These are phyloP conservation scores for Pulveroboletus sp. DNA, from an alignment of 768 basidiomycete genomes.

Conservation along the genomic window DNA sequence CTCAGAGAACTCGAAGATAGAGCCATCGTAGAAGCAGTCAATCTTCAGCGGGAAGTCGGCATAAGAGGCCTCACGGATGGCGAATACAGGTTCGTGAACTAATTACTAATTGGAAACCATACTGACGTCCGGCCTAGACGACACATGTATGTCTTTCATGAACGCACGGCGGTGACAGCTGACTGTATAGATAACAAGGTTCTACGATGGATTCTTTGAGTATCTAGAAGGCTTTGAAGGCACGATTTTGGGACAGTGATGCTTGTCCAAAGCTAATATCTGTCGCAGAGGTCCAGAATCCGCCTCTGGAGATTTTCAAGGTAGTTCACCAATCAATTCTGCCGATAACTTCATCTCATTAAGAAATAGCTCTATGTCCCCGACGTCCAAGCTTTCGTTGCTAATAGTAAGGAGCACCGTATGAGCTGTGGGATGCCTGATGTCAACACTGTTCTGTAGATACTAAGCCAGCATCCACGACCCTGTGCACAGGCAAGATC, in stretches of 20 bases:
- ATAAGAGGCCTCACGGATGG: slow-evolving; percentile 44
- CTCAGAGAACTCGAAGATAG: slow-evolving; percentile 37
- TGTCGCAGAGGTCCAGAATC: slow-evolving; percentile 18
- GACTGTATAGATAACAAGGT: slow-evolving; percentile 14
- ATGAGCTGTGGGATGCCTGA: no score
- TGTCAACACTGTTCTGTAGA: slow-evolving; percentile 5
- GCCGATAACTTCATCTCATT: not conserved
- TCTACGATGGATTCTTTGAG: slow-evolving; percentile 31
- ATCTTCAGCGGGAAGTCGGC: slow-evolving; percentile 39
- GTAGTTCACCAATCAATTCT: not conserved
- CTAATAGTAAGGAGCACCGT: slow-evolving; percentile 12
- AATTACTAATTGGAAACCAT: not conserved
- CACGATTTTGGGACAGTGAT: not conserved
- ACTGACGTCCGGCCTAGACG: slow-evolving; percentile 15
- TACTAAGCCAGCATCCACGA: slow-evolving; percentile 18
- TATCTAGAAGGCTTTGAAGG: slow-evolving; percentile 26
- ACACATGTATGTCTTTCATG: slow-evolving; percentile 16
- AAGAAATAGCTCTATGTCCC: slow-evolving; percentile 27
- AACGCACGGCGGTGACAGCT: not conserved
- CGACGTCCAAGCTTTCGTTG: slow-evolving; percentile 20
- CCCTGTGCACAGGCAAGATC: slow-evolving; percentile 53
- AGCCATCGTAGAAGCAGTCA: slow-evolving; percentile 35
- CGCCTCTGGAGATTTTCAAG: slow-evolving; percentile 25
- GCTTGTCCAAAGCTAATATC: slow-evolving; percentile 8
- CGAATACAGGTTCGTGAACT: slow-evolving; percentile 34